Conservation (phyloP, 2,329 filamentous ascomycete species). For the Colletotrichum lupini region DNA sequence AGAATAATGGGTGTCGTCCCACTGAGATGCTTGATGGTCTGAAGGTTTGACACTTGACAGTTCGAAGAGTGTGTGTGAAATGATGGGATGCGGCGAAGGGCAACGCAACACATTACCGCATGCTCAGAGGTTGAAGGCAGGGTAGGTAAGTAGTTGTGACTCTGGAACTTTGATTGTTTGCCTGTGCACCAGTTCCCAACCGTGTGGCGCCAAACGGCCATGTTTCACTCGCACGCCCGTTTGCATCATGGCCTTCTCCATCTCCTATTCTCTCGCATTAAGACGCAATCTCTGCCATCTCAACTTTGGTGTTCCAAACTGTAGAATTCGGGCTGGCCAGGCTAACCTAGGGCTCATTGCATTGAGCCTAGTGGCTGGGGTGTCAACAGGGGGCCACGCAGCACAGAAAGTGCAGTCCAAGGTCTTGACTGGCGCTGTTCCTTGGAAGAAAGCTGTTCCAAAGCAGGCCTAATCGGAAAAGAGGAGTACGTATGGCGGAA, state of each 20-base stretch:
- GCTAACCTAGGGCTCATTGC: constrained; percentile 7
- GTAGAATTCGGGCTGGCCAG: constrained; percentile 7
- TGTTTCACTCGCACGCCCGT: constrained; percentile 29
- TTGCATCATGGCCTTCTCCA: constrained; percentile 18
- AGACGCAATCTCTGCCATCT: constrained; percentile 35
- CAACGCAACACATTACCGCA: not conserved
- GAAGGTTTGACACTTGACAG: constrained; percentile 21
- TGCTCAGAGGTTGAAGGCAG: not conserved
- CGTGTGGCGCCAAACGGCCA: constrained; percentile 27
- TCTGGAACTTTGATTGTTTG: constrained; percentile 7
- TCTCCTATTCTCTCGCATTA: constrained; percentile 17
- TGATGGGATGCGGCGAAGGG: not conserved
- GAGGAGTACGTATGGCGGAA: not conserved
- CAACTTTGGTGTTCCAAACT: constrained; percentile 24
- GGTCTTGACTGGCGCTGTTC: constrained; percentile 4
- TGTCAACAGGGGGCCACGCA: constrained; percentile 12
- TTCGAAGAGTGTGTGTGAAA: constrained; percentile 2
- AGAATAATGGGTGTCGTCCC: not conserved
- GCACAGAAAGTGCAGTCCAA: not conserved
- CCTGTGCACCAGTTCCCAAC: constrained; percentile 5
- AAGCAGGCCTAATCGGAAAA: not conserved
- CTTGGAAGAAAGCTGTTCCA: constrained; percentile 11
- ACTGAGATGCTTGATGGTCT: not conserved
- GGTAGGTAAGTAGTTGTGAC: not conserved
- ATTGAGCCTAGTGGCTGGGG: constrained; percentile 12